Evolutionary conservation across 139 green algal genomes (phyloP).

Genomic region (Astrephomene gubernaculifera): DNA sequence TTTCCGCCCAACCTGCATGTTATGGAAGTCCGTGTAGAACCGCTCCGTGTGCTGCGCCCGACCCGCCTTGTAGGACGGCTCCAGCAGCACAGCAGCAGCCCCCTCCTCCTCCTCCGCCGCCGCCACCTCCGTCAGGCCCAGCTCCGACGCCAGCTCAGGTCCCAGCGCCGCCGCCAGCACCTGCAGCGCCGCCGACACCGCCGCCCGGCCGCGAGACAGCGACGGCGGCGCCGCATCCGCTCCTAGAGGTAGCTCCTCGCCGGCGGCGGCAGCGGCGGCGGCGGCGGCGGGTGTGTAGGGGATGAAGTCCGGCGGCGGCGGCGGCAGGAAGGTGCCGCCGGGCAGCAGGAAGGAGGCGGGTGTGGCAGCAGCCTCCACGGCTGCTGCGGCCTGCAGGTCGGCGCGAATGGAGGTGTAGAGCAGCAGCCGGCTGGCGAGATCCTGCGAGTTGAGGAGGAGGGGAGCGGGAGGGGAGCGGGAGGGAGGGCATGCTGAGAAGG

Average conservation of each 20-base stretch:
- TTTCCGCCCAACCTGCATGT: constrained; percentile 31
- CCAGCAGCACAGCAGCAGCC: background rate
- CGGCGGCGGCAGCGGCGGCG: background rate
- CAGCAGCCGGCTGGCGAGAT: constrained; percentile 18
- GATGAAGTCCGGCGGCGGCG: background rate
- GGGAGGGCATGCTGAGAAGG: background rate
- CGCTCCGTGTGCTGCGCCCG: background rate
- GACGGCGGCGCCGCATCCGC: background rate
- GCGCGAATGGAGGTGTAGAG: background rate
- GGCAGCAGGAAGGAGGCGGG: constrained; percentile 6
- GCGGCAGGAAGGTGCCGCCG: constrained; percentile 7
- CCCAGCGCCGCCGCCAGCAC: constrained; percentile 18
- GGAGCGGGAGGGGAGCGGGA: background rate
- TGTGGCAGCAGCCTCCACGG: background rate
- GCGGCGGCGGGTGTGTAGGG: background rate
- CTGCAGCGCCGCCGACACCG: background rate
- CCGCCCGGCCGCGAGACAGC: background rate
- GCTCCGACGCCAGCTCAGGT: constrained; percentile 22
- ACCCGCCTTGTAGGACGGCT: constrained; percentile 32
- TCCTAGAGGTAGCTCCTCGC: background rate
- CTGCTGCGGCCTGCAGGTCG: background rate
- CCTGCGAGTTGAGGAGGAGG: background rate
- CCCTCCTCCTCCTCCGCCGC: background rate
- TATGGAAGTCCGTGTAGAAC: constrained; percentile 5
- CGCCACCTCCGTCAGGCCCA: background rate